Percentiles rank a stretch among this genome's conserved stretches.
These are phyloP conservation scores for Talaromyces borbonicus DNA, from an alignment of 495 filamentous ascomycete species.

Conservation along the genomic window DNA sequence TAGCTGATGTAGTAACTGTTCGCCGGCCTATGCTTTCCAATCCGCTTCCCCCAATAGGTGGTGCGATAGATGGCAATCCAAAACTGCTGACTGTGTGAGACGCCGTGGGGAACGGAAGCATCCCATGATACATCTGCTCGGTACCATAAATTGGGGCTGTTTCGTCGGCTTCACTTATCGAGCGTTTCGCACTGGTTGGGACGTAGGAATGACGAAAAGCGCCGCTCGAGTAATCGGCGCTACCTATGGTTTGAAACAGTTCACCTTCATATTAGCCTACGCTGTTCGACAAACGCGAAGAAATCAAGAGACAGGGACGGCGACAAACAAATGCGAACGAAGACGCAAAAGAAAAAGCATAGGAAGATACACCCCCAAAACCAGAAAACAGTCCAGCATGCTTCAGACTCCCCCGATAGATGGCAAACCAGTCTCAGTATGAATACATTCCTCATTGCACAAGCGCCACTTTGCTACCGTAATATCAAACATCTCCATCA, in stretches of 20 bases:
- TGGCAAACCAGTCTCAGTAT: too few relatives aligned
- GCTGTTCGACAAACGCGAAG: conserved; percentile 18
- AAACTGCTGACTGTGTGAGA: conserved; percentile 23
- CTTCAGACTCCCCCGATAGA: conserved; percentile 10
- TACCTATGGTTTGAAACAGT: conserved; percentile 25
- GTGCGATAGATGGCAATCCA: conserved; percentile 56
- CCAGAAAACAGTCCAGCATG: conserved; percentile 8
- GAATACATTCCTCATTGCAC: conserved; percentile 15
- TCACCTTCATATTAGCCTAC: conserved; percentile 35
- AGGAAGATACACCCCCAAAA: conserved; percentile 18
- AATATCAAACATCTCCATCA: background rate
- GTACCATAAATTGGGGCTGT: conserved; percentile 51
- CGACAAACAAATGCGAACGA: conserved; percentile 22
- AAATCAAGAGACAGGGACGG: conserved; percentile 15
- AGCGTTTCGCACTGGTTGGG: conserved; percentile 13
- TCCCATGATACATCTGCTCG: conserved; percentile 68
- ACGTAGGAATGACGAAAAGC: conserved; percentile 21
- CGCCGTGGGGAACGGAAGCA: conserved; percentile 53
- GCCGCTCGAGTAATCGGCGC: conserved; percentile 25
- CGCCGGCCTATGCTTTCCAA: conserved; percentile 46
- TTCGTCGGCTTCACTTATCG: conserved; percentile 14
- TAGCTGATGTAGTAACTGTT: conserved; percentile 28
- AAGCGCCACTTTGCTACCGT: background rate
- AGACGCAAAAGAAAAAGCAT: conserved; percentile 10
- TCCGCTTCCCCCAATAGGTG: conserved; percentile 54